phyloP scores from a whole-genome alignment of 2,329 filamentous ascomycete genomes.

The Plenodomus biglobosus region DNA sequence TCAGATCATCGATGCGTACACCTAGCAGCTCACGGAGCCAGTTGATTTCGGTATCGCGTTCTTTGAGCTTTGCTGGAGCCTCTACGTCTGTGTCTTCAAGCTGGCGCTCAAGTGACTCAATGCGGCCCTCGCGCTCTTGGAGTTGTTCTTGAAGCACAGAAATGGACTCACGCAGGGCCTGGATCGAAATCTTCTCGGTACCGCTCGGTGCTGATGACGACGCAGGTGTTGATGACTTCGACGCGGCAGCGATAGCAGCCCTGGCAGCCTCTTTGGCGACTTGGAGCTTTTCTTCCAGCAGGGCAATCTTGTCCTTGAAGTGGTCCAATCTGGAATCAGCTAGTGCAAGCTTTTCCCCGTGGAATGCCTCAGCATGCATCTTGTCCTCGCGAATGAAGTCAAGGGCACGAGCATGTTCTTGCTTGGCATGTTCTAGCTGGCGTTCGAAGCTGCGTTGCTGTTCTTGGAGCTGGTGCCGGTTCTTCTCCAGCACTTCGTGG shows the following conservation, averaged over 20 bases:
- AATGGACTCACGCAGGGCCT: conserved; percentile 93
- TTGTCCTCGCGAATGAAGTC: conserved; percentile 78
- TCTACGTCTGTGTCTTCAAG: conserved; percentile 72
- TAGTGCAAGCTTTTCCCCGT: conserved; percentile 77
- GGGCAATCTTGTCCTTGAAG: conserved; percentile 78
- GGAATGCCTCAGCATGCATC: conserved; percentile 74
- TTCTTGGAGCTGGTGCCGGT: conserved; percentile 58
- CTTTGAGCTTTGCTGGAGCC: conserved; percentile 78
- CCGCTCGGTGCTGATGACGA: conserved; percentile 37
- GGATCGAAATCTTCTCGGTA: conserved; percentile 87
- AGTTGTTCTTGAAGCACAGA: conserved; percentile 95
- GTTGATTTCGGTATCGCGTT: conserved; percentile 88
- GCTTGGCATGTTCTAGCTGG: conserved; percentile 48
- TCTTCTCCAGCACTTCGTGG: conserved; percentile 55
- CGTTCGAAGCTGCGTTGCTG: conserved; percentile 47
- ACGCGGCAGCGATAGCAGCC: conserved; percentile 73
- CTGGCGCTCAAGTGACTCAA: conserved; percentile 80
- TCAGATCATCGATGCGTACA: conserved; percentile 85
- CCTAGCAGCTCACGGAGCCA: conserved; percentile 94
- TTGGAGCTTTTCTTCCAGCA: conserved; percentile 88
- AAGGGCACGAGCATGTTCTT: conserved; percentile 65
- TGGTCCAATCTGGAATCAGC: conserved; percentile 83
- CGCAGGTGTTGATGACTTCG: conserved; percentile 52
- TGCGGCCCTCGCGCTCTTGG: conserved; percentile 86
- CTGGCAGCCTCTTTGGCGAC: conserved; percentile 85